Percentiles rank a stretch among this genome's conserved stretches.
These are phyloP conservation scores for Leccinellum albellum DNA, from an alignment of 768 basidiomycete species.

Conservation along the genomic window DNA sequence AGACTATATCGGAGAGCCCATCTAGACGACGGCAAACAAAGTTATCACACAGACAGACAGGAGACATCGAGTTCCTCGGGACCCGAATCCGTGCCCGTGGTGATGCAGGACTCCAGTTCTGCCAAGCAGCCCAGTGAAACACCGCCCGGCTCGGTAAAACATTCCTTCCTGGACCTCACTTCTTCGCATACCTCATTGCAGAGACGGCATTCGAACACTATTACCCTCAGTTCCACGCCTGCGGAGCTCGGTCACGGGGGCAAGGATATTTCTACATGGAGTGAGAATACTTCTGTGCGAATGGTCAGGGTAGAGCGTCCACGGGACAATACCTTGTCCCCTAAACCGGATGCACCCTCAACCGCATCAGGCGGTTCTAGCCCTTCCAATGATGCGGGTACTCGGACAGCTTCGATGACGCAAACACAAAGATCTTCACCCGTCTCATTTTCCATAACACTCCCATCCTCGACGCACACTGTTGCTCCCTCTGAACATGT, in stretches of 20 bases:
- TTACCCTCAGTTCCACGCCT: conserved; percentile 25
- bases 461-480: conserved; percentile 40
- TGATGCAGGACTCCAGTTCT: conserved; percentile 25
- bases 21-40: conserved; percentile 27
- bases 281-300: conserved; percentile 17
- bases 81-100: conserved; percentile 30
- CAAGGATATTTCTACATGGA: conserved; percentile 10
- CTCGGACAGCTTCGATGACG: conserved; percentile 13
- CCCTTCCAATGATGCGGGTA: conserved; percentile 24
- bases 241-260: conserved; percentile 25
- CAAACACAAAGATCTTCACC: conserved; percentile 24
- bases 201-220: conserved; percentile 23
- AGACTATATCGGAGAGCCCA: conserved; percentile 31
- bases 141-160: conserved; percentile 28
- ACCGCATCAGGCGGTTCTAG: conserved; percentile 29
- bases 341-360: conserved; percentile 32
- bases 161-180: conserved; percentile 32
- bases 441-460: conserved; percentile 46
- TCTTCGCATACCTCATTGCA: conserved; percentile 25
- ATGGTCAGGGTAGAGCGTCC: conserved; percentile 19
- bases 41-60: conserved; percentile 8
- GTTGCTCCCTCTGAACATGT: conserved; percentile 13
- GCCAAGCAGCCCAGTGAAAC: conserved; percentile 17
- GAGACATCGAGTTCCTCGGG: conserved; percentile 24
- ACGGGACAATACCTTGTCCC: conserved; percentile 8